Base-by-base conservation (phyloP, 2,329 filamentous ascomycete species). In the Pyrenochaeta sp. region DNA sequence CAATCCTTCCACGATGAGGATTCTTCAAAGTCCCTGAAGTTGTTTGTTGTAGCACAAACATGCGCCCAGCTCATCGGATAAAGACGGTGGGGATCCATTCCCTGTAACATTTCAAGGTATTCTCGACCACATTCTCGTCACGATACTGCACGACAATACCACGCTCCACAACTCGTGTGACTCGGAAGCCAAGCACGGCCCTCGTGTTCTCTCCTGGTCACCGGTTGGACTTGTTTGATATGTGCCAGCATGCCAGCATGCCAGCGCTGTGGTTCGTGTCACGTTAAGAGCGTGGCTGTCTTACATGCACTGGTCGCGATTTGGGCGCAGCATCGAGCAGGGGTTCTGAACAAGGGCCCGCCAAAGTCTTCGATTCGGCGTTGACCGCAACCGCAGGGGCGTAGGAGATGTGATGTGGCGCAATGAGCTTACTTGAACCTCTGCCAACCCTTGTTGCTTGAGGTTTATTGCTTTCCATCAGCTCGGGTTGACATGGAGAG, bases 11-110 rank as follows among this genome's bases (percentile, higher is more conserved):
- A 29, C n/a, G 21, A 9, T 32, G 20, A n/a, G n/a, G n/a, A 20
- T 44, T 12, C 20, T 33, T 50, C 33, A 23, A 35, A 52, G 45
- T 44, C 45, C 37, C 32, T 39, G 49, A 48, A 33, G 36, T 46
- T 42, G 32, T 27, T 29, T 11, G 27, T 15, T 10, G 50, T 54
- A 18, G 49, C 49, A 44, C 54, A n/a, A 37, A 18, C 40, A 30
- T 42, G 27, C 11, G 6, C 10, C 14, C 23, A 42, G 40, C 27
- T 32, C 18, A 44, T 48, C 49, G 54, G 54, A 53, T 12, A 53
- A n/a, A 35, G 49, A 56, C 35, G 53, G 54, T 47, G 54, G 50
- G 50, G 54, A 57, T 47, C 54, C 54, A 57, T 47, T 32, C 49
- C 54, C 39, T 47, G 54, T 30, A 21, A 32, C 43, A 32, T 45